Percentiles rank a stretch among this genome's conserved stretches.
Conservation (phyloP, 2,329 filamentous ascomycete species). For the Apiospora pterosperma region DNA sequence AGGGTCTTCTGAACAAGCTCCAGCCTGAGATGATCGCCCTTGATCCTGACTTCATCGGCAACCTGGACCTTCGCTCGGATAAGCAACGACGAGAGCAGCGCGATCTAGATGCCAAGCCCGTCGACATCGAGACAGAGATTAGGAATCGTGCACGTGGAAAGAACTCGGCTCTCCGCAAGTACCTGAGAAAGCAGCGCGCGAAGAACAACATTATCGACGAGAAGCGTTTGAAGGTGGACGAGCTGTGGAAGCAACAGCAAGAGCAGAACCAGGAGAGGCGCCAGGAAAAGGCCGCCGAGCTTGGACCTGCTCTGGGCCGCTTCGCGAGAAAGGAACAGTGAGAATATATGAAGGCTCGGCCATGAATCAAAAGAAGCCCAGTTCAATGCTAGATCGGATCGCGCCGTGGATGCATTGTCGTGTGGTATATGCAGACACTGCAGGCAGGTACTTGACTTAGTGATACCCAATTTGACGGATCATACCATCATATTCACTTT, state of each 20-base stretch:
- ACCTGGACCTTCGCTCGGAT: conserved; percentile 76
- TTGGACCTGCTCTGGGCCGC: conserved; percentile 81
- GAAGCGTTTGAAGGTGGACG: conserved; percentile 82
- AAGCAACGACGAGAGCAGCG: conserved; percentile 73
- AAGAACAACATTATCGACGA: conserved; percentile 98
- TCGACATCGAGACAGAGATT: conserved; percentile 57
- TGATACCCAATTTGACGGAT: background rate
- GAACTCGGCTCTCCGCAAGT: conserved; percentile 84
- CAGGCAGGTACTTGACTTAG: background rate
- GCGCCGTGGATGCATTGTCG: background rate
- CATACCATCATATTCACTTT: background rate
- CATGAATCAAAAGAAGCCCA: background rate
- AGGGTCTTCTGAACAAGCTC: conserved; percentile 86
- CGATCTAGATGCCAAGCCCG: conserved; percentile 70
- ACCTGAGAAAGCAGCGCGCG: conserved; percentile 85
- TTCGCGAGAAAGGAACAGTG: conserved; percentile 68
- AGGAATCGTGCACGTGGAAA: conserved; percentile 81
- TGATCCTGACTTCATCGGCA: conserved; percentile 88
- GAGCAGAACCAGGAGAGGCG: conserved; percentile 62
- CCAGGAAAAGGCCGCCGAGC: conserved; percentile 63
- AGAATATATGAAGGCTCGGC: background rate
- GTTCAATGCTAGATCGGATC: background rate
- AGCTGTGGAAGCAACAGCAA: conserved; percentile 71
- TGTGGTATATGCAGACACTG: background rate
- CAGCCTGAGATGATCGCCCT: conserved; percentile 96